phyloP scores from a whole-genome alignment of 106 monocot species.

The Apostasia shenzhenica region DNA sequence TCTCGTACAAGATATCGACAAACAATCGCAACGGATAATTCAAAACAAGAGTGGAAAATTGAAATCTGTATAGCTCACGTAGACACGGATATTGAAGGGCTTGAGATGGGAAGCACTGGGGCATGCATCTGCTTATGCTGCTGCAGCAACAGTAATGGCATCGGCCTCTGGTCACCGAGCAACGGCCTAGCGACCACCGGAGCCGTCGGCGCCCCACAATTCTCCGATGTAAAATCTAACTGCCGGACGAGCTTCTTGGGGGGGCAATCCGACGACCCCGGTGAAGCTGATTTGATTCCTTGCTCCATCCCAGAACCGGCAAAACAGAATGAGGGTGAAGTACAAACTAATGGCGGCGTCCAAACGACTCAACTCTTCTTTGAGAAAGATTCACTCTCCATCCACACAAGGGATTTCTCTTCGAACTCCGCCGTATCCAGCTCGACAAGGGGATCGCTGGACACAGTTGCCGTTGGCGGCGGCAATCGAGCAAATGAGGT shows the following conservation, averaged over 20 bases:
- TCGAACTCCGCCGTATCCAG: too few relatives aligned
- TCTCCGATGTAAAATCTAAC: conserved; percentile 49
- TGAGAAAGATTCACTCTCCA: background rate
- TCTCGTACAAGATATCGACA: background rate
- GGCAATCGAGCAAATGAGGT: conserved; percentile 1
- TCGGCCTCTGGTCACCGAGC: background rate
- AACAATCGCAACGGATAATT: background rate
- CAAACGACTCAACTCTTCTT: background rate
- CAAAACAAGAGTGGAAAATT: background rate
- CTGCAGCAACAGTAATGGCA: background rate
- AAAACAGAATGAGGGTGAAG: background rate
- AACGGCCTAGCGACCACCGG: conserved; percentile 2
- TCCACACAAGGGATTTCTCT: background rate
- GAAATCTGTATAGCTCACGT: conserved; percentile 24
- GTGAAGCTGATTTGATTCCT: conserved; percentile 14
- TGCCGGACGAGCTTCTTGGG: conserved; percentile 55
- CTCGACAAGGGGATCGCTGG: background rate
- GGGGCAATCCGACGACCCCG: conserved; percentile 32
- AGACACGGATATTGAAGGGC: conserved; percentile 18
- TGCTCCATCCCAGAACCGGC: conserved; percentile 27
- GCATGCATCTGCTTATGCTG: conserved; percentile 4
- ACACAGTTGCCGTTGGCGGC: background rate
- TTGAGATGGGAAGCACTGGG: background rate
- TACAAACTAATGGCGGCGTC: background rate
- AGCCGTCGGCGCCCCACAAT: conserved; percentile 7